Evolutionary conservation across 2,329 filamentous ascomycete species (phyloP).

Genomic region (Amauroascus niger): DNA sequence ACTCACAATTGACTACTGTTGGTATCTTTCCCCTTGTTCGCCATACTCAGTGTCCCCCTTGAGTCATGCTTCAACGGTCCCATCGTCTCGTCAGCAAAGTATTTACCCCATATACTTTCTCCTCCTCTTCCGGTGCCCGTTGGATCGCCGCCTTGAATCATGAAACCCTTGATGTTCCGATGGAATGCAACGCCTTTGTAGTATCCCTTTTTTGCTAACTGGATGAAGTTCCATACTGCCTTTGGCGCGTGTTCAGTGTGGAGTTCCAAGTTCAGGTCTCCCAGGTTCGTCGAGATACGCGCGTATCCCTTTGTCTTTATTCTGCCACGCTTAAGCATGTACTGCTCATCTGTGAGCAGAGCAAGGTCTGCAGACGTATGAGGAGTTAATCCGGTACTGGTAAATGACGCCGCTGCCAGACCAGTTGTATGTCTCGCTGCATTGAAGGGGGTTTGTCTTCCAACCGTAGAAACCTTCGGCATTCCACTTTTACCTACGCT

Average conservation of each 20-base stretch:
- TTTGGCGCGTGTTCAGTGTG: constrained; percentile 84
- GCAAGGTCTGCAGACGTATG: constrained; percentile 83
- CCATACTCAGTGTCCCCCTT: constrained; percentile 80
- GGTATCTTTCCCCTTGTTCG: constrained; percentile 96
- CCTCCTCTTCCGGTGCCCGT: constrained; percentile 89
- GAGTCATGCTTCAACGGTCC: constrained; percentile 75
- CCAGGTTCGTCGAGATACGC: constrained; percentile 74
- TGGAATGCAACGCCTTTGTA: constrained; percentile 80
- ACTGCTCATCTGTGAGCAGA: constrained; percentile 84
- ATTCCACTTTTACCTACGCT: constrained; percentile 21
- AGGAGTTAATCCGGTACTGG: constrained; percentile 84
- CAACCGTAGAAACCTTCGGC: constrained; percentile 18
- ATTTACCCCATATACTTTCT: constrained; percentile 82
- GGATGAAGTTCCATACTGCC: constrained; percentile 94
- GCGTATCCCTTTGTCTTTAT: constrained; percentile 88
- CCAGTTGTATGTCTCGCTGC: constrained; percentile 86
- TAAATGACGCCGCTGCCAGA: constrained; percentile 84
- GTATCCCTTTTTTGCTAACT: constrained; percentile 78
- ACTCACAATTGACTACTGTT: constrained; percentile 76
- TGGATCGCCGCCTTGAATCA: constrained; percentile 95
- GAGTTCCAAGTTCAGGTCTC: constrained; percentile 78
- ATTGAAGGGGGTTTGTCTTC: constrained; percentile 56
- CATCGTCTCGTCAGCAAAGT: constrained; percentile 88
- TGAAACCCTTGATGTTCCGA: constrained; percentile 88
- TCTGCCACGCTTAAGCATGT: constrained; percentile 82